A percentile compares a stretch with the other conserved stretches of the same genome.
phyloP scores from a whole-genome alignment of 441 rosid species.

The Syzygium malaccense region DNA sequence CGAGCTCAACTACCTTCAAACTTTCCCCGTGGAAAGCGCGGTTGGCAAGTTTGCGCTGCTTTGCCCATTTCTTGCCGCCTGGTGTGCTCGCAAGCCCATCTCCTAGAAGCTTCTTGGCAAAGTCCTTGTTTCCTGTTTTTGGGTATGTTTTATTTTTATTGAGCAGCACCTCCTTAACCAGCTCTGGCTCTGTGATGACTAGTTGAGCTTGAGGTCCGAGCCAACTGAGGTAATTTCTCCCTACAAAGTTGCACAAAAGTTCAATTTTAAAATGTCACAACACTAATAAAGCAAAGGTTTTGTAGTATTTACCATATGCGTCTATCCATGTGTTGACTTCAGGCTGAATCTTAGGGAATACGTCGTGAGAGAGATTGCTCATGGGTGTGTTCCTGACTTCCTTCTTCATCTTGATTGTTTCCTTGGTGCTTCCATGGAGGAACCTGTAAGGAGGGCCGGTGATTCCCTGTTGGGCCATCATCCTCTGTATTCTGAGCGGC shows the following conservation, averaged over 20 bases:
- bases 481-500: not conserved
- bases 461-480: slow-evolving; percentile 5
- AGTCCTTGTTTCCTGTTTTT: not conserved
- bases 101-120: slow-evolving; percentile 2
- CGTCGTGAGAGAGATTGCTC: not conserved
- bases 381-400: not conserved
- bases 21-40: slow-evolving; percentile 8
- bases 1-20: slow-evolving; percentile 2
- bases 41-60: slow-evolving; percentile 9
- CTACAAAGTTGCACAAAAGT: not conserved
- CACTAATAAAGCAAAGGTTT: not conserved
- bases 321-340: not conserved
- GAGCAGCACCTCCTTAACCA: slow-evolving; percentile 6
- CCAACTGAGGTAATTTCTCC: slow-evolving; percentile 7
- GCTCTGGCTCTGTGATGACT: slow-evolving; percentile 8
- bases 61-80: slow-evolving; percentile 5
- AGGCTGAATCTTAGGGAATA: not conserved
- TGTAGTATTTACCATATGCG: not conserved
- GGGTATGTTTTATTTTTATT: not conserved
- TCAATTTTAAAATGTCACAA: too few relatives aligned
- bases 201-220: slow-evolving; percentile 2
- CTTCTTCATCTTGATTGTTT: not conserved
- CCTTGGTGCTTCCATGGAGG: slow-evolving; percentile 4
- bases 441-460: not conserved
- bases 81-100: not conserved